Base-by-base conservation (phyloP, 306 rosid species). In the Pyrus pyrifolia region DNA sequence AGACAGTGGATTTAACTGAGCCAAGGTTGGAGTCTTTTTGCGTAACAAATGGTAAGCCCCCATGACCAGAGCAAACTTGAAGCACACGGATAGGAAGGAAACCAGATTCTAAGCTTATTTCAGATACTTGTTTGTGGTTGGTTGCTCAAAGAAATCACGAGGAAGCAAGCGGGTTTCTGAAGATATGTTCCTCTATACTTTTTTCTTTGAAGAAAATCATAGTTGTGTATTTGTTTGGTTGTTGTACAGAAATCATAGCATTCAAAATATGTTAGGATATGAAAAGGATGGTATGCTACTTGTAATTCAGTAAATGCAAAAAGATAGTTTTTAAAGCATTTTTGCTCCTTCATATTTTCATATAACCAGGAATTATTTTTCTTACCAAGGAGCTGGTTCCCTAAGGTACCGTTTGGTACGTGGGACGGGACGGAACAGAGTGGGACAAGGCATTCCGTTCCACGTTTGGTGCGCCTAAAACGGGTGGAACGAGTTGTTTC, bases 21-120 rank as follows among this genome's bases (percentile, higher is more conserved):
- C 99, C 99, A 25, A 90, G 93, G 80, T 83, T 85, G 4, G 96
- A 95, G 84, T 88, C 99, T 73, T 95, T 95, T 83, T 74, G 82
- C 73, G 21, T 94, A 76, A 74, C 76, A 71, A 84, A 79, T 76
- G 66, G 69, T 49, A 63, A 78, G 63, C 74, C 86, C 45, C 27
- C 85, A 44, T 78, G 77, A 83, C 52, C 64, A 55, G 52, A 21
- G 33, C 11, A 11, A 22, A 60, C 35, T 13, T 17, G n/a, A 61
- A 77, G 67, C 70, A 58, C 10, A 31, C 73, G 23, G 59, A 53
- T 13, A 64, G 73, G 68, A 9, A 33, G 74, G 51, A 9, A 30
- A 51, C 64, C 19, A 21, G 58, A 35, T 52, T 18, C 58, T 44
- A 27, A 21, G 17, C 71, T 44, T 77, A 70, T 59, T 55, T 51